Percentiles rank a stretch among this genome's conserved stretches.
Evolutionary conservation across 129 eudicot species (phyloP).

Genomic region (Helianthus annuus): HanXRQr2.0-SUNRISE NC_035437.2:40529766-40530265

Average conservation of each 20-base stretch:
- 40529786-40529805: conserved; percentile 95
- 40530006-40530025: conserved; percentile 89
- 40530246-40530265: background rate
- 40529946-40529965: conserved; percentile 96
- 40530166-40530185: background rate
- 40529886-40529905: conserved; percentile 92
- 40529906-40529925: conserved; percentile 95
- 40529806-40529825: conserved; percentile 98
- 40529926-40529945: conserved; percentile 97
- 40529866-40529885: conserved; percentile 94
- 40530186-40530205: too few relatives aligned
- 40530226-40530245: background rate
- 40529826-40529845: conserved; percentile 96
- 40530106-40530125: background rate
- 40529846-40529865: conserved; percentile 95
- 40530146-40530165: conserved; percentile 8
- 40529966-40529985: conserved; percentile 87
- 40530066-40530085: background rate
- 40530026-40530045: conserved; percentile 64
- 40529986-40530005: conserved; percentile 79
- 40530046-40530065: background rate
- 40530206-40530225: too few relatives aligned
- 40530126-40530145: background rate
- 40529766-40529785: conserved; percentile 68
- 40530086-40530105: background rate